Base-by-base conservation (phyloP, 371 early-diverging fungal genomes). In the Mucor circinelloides region DNA sequence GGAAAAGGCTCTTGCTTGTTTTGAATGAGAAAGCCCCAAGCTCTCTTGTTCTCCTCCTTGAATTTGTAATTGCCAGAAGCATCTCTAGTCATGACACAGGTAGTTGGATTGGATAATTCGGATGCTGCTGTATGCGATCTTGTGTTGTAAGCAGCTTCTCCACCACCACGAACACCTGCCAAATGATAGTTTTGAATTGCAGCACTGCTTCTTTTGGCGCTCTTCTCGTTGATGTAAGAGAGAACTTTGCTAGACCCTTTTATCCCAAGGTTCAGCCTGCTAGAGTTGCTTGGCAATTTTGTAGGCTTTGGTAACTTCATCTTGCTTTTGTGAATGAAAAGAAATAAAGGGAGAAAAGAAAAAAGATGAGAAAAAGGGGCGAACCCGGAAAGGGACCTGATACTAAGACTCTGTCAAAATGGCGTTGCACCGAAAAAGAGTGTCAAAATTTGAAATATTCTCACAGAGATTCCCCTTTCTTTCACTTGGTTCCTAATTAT, bases 1-100 rank as follows among this genome's bases (percentile, higher is more conserved):
- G 46, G 57, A 17, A 58, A 58, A 4, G 48, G 52, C 48, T 9
- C 27, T 36, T 23, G 15, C 58, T 27, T 25, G 12, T 30, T 34
- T 48, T 38, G 28, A 25, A 68, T 58, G 0, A 68, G 50, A 58
- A 50, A 68, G 0, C 69, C 69, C 69, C 69, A 68, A 15, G 69
- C 63, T 6, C 31, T 40, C 23, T 28, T 64, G 3, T 31, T 28
- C 9, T 57, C 42, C 9, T 40, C 44, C 6, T 2, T 52, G 6
- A 52, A 52, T 13, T 27, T 52, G 15, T 2, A 60, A 3, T 13
- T 17, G 0, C 60, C 44, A 44, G 44, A 28, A 8, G 17, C 19
- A 17, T n/a, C 42, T 12, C 6, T 46, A 30, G 15, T 42, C 30
- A 60, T 31, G 30, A 60, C 52, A 52, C 52, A 52, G 0, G 46